phyloP scores from a whole-genome alignment of 2,329 filamentous ascomycete species.

The Colletotrichum salicis region DNA sequence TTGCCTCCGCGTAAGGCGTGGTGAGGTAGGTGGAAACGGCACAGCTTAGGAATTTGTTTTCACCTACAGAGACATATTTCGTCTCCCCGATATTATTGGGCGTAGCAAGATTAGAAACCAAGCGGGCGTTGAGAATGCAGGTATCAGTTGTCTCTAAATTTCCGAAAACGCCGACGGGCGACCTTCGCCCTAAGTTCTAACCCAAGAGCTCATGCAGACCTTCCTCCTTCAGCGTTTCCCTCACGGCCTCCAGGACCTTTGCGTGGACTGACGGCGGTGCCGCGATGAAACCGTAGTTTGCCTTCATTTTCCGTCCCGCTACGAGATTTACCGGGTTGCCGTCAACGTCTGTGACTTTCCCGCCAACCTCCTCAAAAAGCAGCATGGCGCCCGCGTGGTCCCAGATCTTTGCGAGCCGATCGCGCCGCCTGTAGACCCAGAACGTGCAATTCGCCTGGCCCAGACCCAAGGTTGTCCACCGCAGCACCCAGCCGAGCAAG shows the following conservation, averaged over 20 bases:
- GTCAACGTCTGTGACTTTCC: constrained; percentile 64
- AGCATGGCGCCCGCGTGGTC: constrained; percentile 71
- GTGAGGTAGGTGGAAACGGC: too few species aligned
- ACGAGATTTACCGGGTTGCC: constrained; percentile 62
- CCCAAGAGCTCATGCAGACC: constrained; percentile 45
- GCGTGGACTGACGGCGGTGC: constrained; percentile 58
- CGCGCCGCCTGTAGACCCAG: constrained; percentile 64
- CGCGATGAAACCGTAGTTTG: constrained; percentile 67
- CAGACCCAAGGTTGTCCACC: constrained; percentile 64
- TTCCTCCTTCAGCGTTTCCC: constrained; percentile 46
- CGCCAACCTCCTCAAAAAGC: constrained; percentile 66
- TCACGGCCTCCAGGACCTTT: constrained; percentile 52
- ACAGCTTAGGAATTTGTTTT: background rate
- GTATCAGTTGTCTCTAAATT: background rate
- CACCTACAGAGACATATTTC: background rate
- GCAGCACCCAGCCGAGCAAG: constrained; percentile 66
- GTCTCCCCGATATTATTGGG: background rate
- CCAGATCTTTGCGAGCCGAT: constrained; percentile 65
- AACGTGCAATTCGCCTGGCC: constrained; percentile 64
- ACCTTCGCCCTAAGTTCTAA: background rate
- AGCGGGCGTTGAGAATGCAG: background rate
- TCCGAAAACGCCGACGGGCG: background rate
- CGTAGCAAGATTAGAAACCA: background rate
- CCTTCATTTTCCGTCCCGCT: constrained; percentile 58
- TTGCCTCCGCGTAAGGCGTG: background rate